Base-by-base conservation (phyloP, 2,329 filamentous ascomycete species). In the Fusarium burgessii region DNA sequence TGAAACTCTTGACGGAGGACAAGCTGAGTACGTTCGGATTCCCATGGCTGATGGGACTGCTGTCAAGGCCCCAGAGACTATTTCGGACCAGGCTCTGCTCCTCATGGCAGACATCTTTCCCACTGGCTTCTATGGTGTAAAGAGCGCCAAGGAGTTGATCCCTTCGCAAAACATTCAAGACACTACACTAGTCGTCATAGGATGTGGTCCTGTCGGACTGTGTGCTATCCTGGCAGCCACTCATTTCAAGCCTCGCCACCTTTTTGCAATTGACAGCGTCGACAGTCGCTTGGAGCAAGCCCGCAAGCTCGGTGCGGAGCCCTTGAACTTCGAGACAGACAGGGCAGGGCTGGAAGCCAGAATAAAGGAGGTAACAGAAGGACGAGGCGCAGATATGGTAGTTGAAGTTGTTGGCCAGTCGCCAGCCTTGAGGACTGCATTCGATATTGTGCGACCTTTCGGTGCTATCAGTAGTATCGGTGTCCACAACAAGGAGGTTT, bases 51-150 rank as follows among this genome's bases (percentile, higher is more conserved):
- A 97, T 76, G 89, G 90, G 38, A 97, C 93, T 2, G 88, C 91
- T n/a, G 87, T 94, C 77, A 91, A 91, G 76, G 91, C 93, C 0
- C 80, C 88, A 3, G 88, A 87, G 12, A 76, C 72, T n/a, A 91
- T 97, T 62, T 88, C 91, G 23, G 91, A 95, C 73, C 88, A 92
- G 70, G 90, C 90, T 38, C 85, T 97, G 51, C 90, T 97, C 10
- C 86, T 97, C 29, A 97, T 97, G 94, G 94, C 93, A 18, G 94
- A 97, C 78, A 97, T 97, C 75, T 97, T 96, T 80, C 94, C 94
- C 3, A 93, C 91, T 0, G 93, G 95, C 11, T 97, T 90, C 82
- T 97, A 95, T 74, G 94, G 93, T 10, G 93, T 93, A 7, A 86
- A 87, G 62, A 96, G 94, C 76, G 95, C 90, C 10, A 91, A 97